Percentiles rank a stretch among this genome's conserved stretches.
These are phyloP conservation scores for Fistulinella cinereoalba DNA, from an alignment of 1,284 basidiomycete genomes.

Conservation along the genomic window DNA sequence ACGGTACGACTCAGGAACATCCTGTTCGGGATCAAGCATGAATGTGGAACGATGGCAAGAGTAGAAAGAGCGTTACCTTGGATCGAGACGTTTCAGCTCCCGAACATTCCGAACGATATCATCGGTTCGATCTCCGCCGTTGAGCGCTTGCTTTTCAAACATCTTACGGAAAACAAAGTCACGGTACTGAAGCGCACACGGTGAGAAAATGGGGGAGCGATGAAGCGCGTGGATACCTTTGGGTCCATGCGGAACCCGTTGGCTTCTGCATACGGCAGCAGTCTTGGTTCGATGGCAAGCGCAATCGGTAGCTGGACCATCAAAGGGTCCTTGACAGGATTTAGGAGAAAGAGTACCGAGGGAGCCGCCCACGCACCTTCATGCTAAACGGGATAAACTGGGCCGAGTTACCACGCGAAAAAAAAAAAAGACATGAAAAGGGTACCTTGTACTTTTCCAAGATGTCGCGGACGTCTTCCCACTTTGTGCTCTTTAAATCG, in stretches of 20 bases:
- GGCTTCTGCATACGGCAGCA: conserved; percentile 64
- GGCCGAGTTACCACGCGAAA: conserved; percentile 18
- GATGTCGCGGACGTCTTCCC: conserved; percentile 62
- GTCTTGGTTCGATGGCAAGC: conserved; percentile 67
- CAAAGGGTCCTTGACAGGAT: conserved; percentile 57
- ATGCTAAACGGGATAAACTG: conserved; percentile 74
- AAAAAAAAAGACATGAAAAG: conserved; percentile 4
- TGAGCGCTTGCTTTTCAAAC: conserved; percentile 59
- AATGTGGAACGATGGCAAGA: conserved; percentile 7
- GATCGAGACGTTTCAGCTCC: conserved; percentile 63
- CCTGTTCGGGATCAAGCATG: conserved; percentile 34
- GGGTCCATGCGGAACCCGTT: conserved; percentile 75
- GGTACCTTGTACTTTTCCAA: conserved; percentile 66
- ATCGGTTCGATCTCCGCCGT: conserved; percentile 50
- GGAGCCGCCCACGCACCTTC: conserved; percentile 44
- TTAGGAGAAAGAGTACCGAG: conserved; percentile 7
- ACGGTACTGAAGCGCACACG: conserved; percentile 53
- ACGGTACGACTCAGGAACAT: conserved; percentile 79
- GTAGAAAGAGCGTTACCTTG: conserved; percentile 41
- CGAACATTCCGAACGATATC: conserved; percentile 66
- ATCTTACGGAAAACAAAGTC: conserved; percentile 80
- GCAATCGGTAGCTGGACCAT: conserved; percentile 73
- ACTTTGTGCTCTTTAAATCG: conserved; percentile 51
- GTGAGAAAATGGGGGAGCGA: conserved; percentile 13
- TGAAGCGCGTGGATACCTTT: conserved; percentile 45